Conservation (phyloP, 768 basidiomycete genomes). For the Tricholoma terreum region DNA sequence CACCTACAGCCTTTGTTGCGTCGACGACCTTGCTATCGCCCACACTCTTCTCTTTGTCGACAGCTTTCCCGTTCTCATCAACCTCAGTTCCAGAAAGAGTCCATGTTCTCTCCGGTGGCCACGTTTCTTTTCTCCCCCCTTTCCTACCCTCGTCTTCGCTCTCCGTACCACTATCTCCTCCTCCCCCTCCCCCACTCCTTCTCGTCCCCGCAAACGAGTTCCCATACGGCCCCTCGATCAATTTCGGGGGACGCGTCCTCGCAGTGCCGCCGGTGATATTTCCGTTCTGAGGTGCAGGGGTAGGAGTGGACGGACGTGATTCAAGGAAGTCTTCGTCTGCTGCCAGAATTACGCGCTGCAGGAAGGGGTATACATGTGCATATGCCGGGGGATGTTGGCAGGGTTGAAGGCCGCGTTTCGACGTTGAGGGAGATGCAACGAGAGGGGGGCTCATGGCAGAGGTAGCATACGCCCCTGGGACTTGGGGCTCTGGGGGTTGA, state of each 20-base stretch:
- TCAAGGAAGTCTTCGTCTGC: constrained; percentile 15
- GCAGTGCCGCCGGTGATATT: background rate
- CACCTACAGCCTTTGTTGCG: background rate
- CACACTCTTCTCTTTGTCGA: background rate
- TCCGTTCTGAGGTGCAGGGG: constrained; percentile 1
- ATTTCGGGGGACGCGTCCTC: constrained; percentile 7
- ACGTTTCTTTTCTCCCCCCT: constrained; percentile 7
- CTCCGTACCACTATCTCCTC: constrained; percentile 4
- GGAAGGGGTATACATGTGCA: background rate
- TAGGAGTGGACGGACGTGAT: constrained; percentile 1
- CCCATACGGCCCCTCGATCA: constrained; percentile 30
- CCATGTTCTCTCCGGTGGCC: background rate
- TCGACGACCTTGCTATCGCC: background rate
- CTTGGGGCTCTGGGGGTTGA: background rate
- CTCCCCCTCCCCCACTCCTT: constrained; percentile 10
- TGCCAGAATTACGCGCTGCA: background rate
- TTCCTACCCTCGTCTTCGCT: background rate
- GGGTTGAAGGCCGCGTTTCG: background rate
- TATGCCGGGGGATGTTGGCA: background rate
- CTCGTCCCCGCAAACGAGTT: constrained; percentile 21
- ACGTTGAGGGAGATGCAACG: background rate
- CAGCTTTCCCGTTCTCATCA: background rate
- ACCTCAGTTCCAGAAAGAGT: background rate
- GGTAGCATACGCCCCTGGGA: background rate
- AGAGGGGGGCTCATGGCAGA: no score